These are phyloP conservation scores for Halophytophthora polymorphica DNA, from an alignment of 352 stramenopile genomes.

Conservation along the genomic window DNA sequence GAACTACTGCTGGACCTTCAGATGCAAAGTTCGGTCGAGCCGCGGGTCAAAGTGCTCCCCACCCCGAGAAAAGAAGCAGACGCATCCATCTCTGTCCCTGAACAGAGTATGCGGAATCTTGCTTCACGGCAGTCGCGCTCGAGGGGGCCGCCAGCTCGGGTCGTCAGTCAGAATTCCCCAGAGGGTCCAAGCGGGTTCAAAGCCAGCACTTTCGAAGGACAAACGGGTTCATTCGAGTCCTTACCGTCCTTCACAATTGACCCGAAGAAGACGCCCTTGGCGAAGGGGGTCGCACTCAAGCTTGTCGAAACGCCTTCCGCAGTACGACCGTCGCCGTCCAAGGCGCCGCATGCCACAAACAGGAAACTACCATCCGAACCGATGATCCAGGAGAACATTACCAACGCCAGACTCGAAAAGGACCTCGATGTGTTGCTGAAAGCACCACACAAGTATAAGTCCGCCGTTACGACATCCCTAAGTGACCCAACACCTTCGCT, in stretches of 20 bases:
- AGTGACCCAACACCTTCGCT: conserved; percentile 12
- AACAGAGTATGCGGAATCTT: neutral
- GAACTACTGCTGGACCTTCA: conserved; percentile 42
- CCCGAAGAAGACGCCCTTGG: conserved; percentile 34
- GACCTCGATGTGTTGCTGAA: conserved; percentile 4
- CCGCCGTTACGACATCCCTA: conserved; percentile 1
- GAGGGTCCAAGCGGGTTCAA: neutral
- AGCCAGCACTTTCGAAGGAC: conserved; percentile 26
- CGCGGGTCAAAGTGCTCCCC: conserved; percentile 31
- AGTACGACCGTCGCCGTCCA: neutral
- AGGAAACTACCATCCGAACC: conserved; percentile 2
- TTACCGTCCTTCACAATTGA: conserved; percentile 42
- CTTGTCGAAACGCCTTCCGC: neutral
- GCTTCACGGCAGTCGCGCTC: conserved; percentile 1
- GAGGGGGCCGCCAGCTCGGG: too few relatives aligned
- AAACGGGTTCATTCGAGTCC: conserved; percentile 34
- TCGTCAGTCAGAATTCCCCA: neutral
- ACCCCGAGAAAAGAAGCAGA: conserved; percentile 7
- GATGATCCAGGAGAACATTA: conserved; percentile 8
- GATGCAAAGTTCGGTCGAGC: conserved; percentile 30
- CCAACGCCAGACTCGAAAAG: conserved; percentile 7
- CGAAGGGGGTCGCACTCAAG: conserved; percentile 47
- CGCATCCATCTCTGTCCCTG: neutral
- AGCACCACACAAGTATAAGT: neutral
- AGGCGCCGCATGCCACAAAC: neutral